Evolutionary conservation across 1,284 basidiomycete genomes (phyloP), one percentile per base, ranked within the genome.

Genomic region (Fistulina hepatica): DNA sequence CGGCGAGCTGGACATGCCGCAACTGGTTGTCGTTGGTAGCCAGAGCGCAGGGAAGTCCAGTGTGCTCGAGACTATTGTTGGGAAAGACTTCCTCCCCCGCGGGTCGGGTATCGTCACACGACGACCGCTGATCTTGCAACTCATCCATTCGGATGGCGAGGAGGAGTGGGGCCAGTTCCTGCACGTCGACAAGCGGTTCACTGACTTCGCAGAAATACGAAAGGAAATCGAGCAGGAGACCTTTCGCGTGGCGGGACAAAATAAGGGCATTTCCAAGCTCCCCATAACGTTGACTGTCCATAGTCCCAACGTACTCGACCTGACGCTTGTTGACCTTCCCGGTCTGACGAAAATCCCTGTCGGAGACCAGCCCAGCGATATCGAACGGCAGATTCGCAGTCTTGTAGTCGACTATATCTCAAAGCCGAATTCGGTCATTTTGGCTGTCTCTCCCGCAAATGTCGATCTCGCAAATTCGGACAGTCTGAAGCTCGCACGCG

Each of bases 181-280:
- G 21, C 94, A 98, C 60, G 71, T 94, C 45, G 92, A 97, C 71
- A 90, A 90, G 57, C 78, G 86, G 35, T 97, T 94, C 62, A 93
- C 90, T 33, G 93, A 97, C 56, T 97, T 95, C 56, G 70, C 74
- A 38, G 93, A 97, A 52, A 86, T 98, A 48, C 73, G 92, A 25
- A 83, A 83, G 48, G 95, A 99, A 65, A 98, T 99, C 47, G 94
- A 98, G 62, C 86, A 91, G 56, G 95, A 99, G 68, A 98, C 95
- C 2, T 93, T 85, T 58, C 71, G 94, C 31, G 94, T 99, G 20
- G 94, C 95, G 0, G 94, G 94, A 0, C 93, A 97, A 69, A 98
- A 98, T 64, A 99, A 97, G 65, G 94, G 95, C 37, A 84, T 98
- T 44, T 93, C 88, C 64, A 93, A 93, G 59, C 61, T 97, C 39